Base-by-base conservation (phyloP, 345 rosid genomes). In the Rubroshorea leprosula region DNA sequence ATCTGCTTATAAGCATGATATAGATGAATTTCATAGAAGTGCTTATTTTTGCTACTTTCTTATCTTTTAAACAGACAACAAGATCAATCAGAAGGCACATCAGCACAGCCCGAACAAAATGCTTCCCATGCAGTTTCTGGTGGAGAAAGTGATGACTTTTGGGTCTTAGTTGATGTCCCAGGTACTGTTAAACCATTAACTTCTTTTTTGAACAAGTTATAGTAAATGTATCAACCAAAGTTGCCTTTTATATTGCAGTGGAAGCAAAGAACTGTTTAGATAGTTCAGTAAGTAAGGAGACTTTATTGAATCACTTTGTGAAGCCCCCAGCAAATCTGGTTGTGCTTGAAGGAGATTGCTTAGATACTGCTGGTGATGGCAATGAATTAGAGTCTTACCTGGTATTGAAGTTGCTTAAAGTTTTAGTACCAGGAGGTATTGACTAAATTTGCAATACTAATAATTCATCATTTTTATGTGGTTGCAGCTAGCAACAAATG, bases 321-420 rank as follows among this genome's bases (percentile, higher is more conserved):
- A 94, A 83, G 75, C 89, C 97, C 52, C 99, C 99, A 2, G 88
- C 95, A 61, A 90, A 90, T 76, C 79, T 94, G 65, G 84, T 90
- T 59, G 99, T 94, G 54, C 82, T 90, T 62, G 95, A 94, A 82
- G 96, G 95, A 39, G 99, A 87, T 61, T 90, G 95, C 74, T 74
- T 87, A 49, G 95, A 90, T 71, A 64, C 80, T 73, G 53, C 73
- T 61, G 90, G 90, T 54, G 89, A 85, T 56, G 86, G 76, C 43
- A 86, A 88, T 41, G 97, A 89, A 67, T 53, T 93, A 68, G 99
- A 89, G 68, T 87, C 95, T 10, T 93, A 87, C 76, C 92, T 93
- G 97, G 99, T 93, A 87, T 63, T 58, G 21, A 54, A 19, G 39
- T 50, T 65, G 49, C 61, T 31, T 72, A 31, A 41, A 9, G 31